Evolutionary conservation across 2,329 filamentous ascomycete genomes (phyloP), one percentile per base, ranked within the genome.

Genomic region (Plenodomus tracheiphilus): DNA sequence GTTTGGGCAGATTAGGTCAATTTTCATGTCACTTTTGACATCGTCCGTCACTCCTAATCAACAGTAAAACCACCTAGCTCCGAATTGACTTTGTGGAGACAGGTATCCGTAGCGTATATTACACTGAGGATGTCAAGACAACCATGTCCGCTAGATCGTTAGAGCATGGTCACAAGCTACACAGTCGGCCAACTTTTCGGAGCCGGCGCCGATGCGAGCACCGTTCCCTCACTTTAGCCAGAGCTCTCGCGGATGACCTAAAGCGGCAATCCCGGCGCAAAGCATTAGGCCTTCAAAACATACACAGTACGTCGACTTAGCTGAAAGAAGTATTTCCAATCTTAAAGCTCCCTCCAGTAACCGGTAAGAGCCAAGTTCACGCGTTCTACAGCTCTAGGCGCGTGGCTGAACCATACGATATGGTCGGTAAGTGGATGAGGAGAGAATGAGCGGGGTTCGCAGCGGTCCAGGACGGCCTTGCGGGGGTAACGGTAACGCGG

Each of bases 401-500:
- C 21, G 35, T 39, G 30, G 39, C 36, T 28, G 41, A 15, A 22
- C 13, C 22, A 19, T n/a, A 36, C 18, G 28, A 8, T 15, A 11
- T 32, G 28, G 28, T 32, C 4, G 6, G 15, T 42, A 21, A 9
- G 34, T 17, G 13, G 19, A 20, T 38, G 39, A 18, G 39, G 34
- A 25, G 38, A 41, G 13, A 21, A 48, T 25, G 51, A 39, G 47
- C 50, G 57, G 51, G 50, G 41, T 49, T 22, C 39, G 25, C 22
- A 36, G 39, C 47, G 57, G 49, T 54, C 28, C 28, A 32, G 28
- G 28, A 32, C 28, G 49, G 58, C 56, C 51, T 51, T 51, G 46
- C 60, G 53, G 62, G 59, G 60, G 57, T 46, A 21, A n/a, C n/a
- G n/a, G n/a, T n/a, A n/a, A n/a, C 49, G 56, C 50, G 62, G 62